Evolutionary conservation across 305 asterid genomes (phyloP).

Genomic region (Withania somnifera): DNA sequence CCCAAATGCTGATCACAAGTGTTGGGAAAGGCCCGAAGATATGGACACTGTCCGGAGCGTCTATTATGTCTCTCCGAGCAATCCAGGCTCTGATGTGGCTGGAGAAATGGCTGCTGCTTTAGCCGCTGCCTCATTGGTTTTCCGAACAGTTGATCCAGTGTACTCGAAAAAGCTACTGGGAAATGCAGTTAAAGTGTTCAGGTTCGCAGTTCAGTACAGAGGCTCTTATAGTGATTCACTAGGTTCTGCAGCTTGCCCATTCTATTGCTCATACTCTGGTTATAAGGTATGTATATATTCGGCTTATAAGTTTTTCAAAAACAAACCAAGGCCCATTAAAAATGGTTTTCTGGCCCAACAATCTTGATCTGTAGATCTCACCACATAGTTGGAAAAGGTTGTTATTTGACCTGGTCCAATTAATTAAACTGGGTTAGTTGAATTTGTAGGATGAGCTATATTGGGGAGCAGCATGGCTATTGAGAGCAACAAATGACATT

Average conservation of each 20-base stretch:
- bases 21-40: constrained; percentile 96
- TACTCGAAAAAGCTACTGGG: constrained; percentile 43
- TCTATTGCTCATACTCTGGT: constrained; percentile 80
- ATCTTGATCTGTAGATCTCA: not conserved
- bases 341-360: not conserved
- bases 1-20: constrained; percentile 64
- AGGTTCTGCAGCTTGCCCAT: constrained; percentile 67
- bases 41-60: constrained; percentile 66
- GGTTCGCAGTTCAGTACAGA: constrained; percentile 54
- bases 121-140: constrained; percentile 82
- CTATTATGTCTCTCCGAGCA: constrained; percentile 41
- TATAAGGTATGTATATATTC: constrained; percentile 34
- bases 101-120: constrained; percentile 92
- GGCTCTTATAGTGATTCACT: constrained; percentile 84
- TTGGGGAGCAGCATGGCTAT: constrained; percentile 92
- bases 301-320: not conserved
- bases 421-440: too few relatives aligned
- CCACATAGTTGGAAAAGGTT: not conserved
- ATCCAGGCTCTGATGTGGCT: constrained; percentile 91
- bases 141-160: constrained; percentile 35
- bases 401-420: too few relatives aligned
- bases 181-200: constrained; percentile 53
- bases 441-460: constrained; percentile 57
- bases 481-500: constrained; percentile 56
- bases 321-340: not conserved